A percentile compares a stretch with the other conserved stretches of the same genome.
These are phyloP conservation scores for Rhizopus stolonifer DNA, from an alignment of 371 early-diverging fungal species.

Conservation along the genomic window DNA sequence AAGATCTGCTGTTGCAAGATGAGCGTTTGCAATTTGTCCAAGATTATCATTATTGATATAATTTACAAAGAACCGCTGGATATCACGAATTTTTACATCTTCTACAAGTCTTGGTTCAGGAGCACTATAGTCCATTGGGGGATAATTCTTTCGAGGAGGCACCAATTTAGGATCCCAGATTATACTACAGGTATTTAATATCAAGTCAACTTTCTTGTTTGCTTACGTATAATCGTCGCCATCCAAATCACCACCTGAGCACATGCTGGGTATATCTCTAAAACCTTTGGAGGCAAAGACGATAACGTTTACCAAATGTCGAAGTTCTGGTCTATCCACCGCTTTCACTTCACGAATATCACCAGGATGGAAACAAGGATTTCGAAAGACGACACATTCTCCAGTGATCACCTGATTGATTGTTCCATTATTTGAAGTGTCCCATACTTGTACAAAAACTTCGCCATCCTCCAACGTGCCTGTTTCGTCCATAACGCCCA, in stretches of 20 bases:
- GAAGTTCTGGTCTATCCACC: conserved; percentile 59
- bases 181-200: conserved; percentile 43
- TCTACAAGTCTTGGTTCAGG: conserved; percentile 32
- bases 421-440: conserved; percentile 12
- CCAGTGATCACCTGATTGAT: conserved; percentile 41
- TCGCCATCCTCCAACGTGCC: conserved; percentile 62
- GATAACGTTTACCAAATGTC: conserved; percentile 68
- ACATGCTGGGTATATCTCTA: conserved; percentile 75
- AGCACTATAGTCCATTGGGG: conserved; percentile 66
- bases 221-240: conserved; percentile 74
- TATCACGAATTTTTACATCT: conserved; percentile 53
- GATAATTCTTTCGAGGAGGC: conserved; percentile 32
- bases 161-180: conserved; percentile 73
- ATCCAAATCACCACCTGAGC: conserved; percentile 85
- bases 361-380: conserved; percentile 85
- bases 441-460: conserved; percentile 65
- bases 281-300: conserved; percentile 78
- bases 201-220: background rate
- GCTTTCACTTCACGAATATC: conserved; percentile 72
- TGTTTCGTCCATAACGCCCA: conserved; percentile 84
- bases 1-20: conserved; percentile 69
- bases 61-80: conserved; percentile 72
- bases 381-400: conserved; percentile 59
- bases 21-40: conserved; percentile 77
- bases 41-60: conserved; percentile 74